These are phyloP conservation scores for Fusarium mexicanum DNA, from an alignment of 2,329 filamentous ascomycete genomes.

Conservation along the genomic window DNA sequence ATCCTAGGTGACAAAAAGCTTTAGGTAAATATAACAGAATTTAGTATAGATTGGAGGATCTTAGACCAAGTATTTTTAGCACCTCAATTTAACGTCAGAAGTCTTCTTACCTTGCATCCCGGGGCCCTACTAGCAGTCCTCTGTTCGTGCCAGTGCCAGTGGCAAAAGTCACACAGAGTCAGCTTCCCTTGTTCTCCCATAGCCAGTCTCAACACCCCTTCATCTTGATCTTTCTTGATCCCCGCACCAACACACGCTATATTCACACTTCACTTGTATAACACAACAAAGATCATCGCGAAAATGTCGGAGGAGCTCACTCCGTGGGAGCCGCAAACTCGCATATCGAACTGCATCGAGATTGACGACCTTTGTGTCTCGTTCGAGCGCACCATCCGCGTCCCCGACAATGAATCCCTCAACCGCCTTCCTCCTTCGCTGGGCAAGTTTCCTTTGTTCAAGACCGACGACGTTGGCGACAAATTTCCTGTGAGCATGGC, in stretches of 20 bases:
- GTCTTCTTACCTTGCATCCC: no score
- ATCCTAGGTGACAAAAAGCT: no score
- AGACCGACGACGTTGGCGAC: neutral
- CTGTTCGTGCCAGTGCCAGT: neutral
- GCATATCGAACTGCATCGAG: neutral
- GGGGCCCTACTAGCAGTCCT: no score
- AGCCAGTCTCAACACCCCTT: neutral
- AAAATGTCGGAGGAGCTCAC: neutral
- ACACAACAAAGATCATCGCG: accelerated
- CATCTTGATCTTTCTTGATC: neutral
- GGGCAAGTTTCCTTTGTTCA: neutral
- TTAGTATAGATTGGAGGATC: no score
- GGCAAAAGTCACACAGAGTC: neutral
- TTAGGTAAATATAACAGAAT: no score
- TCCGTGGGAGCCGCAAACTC: neutral
- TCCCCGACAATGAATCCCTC: neutral
- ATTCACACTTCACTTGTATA: neutral
- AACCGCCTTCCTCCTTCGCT: neutral
- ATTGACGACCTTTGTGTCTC: neutral
- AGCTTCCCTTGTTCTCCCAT: neutral
- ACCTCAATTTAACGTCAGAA: no score
- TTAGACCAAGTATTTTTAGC: no score
- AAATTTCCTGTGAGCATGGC: neutral
- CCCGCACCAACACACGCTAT: neutral
- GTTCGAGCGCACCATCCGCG: neutral